Percentiles rank a stretch among this genome's conserved stretches.
phyloP scores from a whole-genome alignment of 164 flowering plant genomes.

The Piper longum region DNA sequence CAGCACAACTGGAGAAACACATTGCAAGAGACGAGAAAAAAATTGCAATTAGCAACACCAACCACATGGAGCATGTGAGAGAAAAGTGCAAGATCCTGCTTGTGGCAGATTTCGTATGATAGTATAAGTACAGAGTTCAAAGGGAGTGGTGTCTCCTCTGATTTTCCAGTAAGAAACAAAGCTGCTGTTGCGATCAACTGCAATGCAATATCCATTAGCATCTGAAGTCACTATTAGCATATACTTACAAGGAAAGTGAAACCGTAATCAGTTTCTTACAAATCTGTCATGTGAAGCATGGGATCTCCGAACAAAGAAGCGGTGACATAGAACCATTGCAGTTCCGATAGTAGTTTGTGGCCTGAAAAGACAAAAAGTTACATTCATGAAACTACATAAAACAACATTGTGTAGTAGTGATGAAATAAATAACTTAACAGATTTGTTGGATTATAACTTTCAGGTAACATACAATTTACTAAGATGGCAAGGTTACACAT shows the following conservation, averaged over 20 bases:
- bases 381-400: neutral
- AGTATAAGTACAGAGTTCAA: constrained; percentile 56
- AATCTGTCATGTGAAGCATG: constrained; percentile 96
- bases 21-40: neutral
- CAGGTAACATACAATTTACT: no score
- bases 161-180: constrained; percentile 84
- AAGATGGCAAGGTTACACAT: no score
- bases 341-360: constrained; percentile 91
- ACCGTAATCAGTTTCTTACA: constrained; percentile 34
- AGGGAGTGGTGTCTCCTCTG: constrained; percentile 84
- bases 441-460: no score
- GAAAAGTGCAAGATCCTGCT: constrained; percentile 45
- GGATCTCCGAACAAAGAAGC: constrained; percentile 82
- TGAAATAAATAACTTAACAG: no score
- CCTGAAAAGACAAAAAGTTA: constrained; percentile 33
- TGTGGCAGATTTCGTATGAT: constrained; percentile 67
- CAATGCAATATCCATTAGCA: constrained; percentile 9
- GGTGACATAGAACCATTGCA: constrained; percentile 96
- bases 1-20: neutral
- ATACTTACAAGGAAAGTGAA: neutral
- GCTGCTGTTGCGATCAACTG: constrained; percentile 93
- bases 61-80: constrained; percentile 63
- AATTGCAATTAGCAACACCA: constrained; percentile 16
- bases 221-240: neutral
- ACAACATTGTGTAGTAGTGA: neutral